Evolutionary conservation across 2,329 filamentous ascomycete genomes (phyloP).

Genomic region (Fusarium floridanum): DNA sequence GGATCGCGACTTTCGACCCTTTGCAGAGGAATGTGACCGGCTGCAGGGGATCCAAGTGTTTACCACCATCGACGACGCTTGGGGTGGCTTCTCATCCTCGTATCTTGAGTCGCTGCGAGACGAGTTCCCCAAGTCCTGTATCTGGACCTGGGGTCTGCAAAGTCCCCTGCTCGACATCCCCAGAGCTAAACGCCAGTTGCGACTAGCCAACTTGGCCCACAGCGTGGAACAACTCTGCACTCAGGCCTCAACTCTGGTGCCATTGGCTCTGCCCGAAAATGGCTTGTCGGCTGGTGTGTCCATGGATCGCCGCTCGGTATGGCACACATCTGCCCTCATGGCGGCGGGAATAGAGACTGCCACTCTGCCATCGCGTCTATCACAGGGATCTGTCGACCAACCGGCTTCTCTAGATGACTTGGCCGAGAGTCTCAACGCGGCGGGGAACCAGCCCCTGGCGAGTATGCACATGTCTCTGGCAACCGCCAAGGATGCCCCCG

Average conservation of each 20-base stretch:
- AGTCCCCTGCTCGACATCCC: slow-evolving; percentile 66
- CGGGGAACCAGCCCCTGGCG: slow-evolving; percentile 84
- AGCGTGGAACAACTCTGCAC: slow-evolving; percentile 76
- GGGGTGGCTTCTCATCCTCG: slow-evolving; percentile 80
- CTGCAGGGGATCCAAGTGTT: slow-evolving; percentile 89
- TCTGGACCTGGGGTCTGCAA: slow-evolving; percentile 90
- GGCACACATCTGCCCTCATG: slow-evolving; percentile 85
- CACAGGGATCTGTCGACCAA: slow-evolving; percentile 55
- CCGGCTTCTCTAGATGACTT: slow-evolving; percentile 70
- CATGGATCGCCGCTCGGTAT: slow-evolving; percentile 74
- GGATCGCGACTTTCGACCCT: slow-evolving; percentile 89
- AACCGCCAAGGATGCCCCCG: slow-evolving; percentile 45
- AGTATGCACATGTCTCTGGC: slow-evolving; percentile 76
- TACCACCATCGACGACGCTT: slow-evolving; percentile 79
- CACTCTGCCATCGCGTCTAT: slow-evolving; percentile 80
- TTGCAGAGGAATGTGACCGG: slow-evolving; percentile 93
- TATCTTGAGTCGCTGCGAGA: slow-evolving; percentile 86
- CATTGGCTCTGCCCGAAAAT: slow-evolving; percentile 74
- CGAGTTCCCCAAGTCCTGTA: slow-evolving; percentile 87
- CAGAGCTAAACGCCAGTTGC: slow-evolving; percentile 66
- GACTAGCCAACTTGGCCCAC: slow-evolving; percentile 80
- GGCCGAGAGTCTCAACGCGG: slow-evolving; percentile 76
- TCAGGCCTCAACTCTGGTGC: slow-evolving; percentile 82
- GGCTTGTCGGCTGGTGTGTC: slow-evolving; percentile 68
- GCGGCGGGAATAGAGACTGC: slow-evolving; percentile 82